Conservation (phyloP, 176 grass and related monocot species). For the Luzula sylvatica region DNA sequence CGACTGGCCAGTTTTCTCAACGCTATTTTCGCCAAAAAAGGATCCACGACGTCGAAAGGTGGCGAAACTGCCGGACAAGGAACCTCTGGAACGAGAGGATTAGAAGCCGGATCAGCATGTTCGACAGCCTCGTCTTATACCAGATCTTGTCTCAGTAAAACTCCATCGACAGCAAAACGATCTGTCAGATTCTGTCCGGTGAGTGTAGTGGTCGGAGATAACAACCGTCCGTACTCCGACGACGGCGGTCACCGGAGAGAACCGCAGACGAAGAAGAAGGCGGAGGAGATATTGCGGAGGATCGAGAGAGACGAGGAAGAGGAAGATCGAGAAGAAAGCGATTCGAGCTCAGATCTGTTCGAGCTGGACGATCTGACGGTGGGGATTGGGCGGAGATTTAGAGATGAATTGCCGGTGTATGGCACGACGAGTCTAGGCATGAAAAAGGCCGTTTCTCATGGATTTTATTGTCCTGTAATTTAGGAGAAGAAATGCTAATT, state of each 20-base stretch:
- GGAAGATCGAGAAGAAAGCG: conserved; percentile 57
- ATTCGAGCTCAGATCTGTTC: conserved; percentile 98
- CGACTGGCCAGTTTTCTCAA: conserved; percentile 72
- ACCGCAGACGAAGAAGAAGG: conserved; percentile 36
- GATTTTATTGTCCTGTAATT: conserved; percentile 21
- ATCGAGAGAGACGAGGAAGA: conserved; percentile 61
- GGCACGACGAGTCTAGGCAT: conserved; percentile 63
- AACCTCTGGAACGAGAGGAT: no score
- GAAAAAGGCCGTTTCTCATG: conserved; percentile 33
- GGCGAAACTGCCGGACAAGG: not conserved
- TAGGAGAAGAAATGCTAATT: not conserved
- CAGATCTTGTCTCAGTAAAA: conserved; percentile 88
- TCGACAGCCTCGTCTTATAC: conserved; percentile 72
- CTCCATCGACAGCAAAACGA: conserved; percentile 61
- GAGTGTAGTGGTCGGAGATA: conserved; percentile 25
- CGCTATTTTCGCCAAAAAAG: conserved; percentile 53
- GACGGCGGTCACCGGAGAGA: conserved; percentile 32
- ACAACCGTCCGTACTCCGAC: conserved; percentile 12
- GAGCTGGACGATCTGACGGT: conserved; percentile 69
- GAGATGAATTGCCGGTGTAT: conserved; percentile 94
- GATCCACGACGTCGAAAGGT: conserved; percentile 6
- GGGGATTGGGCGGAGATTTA: conserved; percentile 21
- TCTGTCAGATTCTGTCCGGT: conserved; percentile 71
- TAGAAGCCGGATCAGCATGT: conserved; percentile 44
- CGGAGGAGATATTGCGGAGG: conserved; percentile 48